Percentiles rank a stretch among this genome's conserved stretches.
phyloP scores from a whole-genome alignment of 2,329 filamentous ascomycete species.

The Juglanconis sp. region DNA sequence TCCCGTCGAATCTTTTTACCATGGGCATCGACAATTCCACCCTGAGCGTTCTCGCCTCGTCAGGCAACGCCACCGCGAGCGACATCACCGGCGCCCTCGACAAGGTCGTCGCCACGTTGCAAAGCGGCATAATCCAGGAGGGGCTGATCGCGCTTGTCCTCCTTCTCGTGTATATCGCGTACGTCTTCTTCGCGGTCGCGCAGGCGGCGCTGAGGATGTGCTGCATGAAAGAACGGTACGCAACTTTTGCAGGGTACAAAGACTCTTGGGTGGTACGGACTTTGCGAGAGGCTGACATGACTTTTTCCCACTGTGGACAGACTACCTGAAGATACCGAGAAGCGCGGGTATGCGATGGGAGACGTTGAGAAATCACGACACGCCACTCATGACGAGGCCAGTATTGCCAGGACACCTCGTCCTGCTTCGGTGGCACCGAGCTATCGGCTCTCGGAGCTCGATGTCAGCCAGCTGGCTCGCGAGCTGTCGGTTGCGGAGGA shows the following conservation, averaged over 20 bases:
- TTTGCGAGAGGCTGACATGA: background rate
- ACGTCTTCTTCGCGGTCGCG: constrained; percentile 70
- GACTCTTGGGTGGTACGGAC: background rate
- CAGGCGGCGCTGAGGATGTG: constrained; percentile 62
- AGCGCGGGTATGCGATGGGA: background rate
- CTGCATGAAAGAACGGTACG: constrained; percentile 20
- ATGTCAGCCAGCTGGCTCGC: background rate
- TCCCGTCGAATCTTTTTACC: constrained; percentile 82
- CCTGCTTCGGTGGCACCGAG: background rate
- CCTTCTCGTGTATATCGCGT: constrained; percentile 72
- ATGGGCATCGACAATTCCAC: constrained; percentile 56
- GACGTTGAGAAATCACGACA: background rate
- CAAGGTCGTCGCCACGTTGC: constrained; percentile 65
- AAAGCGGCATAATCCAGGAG: constrained; percentile 68
- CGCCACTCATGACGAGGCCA: background rate
- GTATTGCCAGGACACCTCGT: background rate
- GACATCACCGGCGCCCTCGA: constrained; percentile 75
- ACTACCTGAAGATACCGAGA: background rate
- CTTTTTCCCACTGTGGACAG: background rate
- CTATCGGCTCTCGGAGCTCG: background rate
- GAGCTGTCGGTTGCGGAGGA: background rate
- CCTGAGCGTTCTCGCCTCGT: constrained; percentile 29
- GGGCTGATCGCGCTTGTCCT: constrained; percentile 75
- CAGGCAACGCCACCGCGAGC: constrained; percentile 48
- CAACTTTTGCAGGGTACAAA: background rate